Percentiles rank a stretch among this genome's conserved stretches.
These are phyloP conservation scores for Pistacia atlantica DNA, from an alignment of 345 rosid genomes.

Conservation along the genomic window DNA sequence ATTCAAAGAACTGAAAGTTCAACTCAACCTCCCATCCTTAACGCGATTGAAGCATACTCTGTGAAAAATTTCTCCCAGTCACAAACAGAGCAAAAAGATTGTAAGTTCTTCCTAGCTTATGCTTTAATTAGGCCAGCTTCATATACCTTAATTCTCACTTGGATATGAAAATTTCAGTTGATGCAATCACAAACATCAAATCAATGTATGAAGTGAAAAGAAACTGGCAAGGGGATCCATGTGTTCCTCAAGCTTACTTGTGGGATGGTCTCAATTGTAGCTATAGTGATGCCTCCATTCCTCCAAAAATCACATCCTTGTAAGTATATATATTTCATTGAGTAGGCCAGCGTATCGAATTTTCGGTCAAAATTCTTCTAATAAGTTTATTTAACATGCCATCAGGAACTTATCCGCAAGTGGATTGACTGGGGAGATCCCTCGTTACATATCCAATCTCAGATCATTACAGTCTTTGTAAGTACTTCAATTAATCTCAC, in stretches of 20 bases:
- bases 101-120: not conserved
- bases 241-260: constrained; percentile 24
- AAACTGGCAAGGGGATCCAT: constrained; percentile 44
- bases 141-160: no score
- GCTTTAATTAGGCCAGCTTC: not conserved
- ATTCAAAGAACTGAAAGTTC: constrained; percentile 12
- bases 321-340: no score
- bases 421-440: constrained; percentile 47
- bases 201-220: constrained; percentile 16
- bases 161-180: constrained; percentile 15
- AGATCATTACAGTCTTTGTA: constrained; percentile 31
- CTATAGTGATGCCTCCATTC: not conserved
- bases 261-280: constrained; percentile 36
- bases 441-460: constrained; percentile 38
- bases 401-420: constrained; percentile 43
- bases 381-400: constrained; percentile 24
- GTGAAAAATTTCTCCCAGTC: constrained; percentile 11
- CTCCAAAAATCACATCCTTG: constrained; percentile 15
- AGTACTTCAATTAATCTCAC: not conserved
- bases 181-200: constrained; percentile 28
- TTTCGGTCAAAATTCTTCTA: no score
- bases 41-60: constrained; percentile 26
- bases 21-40: constrained; percentile 28
- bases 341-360: no score
- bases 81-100: constrained; percentile 18